These are phyloP conservation scores for Podospora fimiseda DNA, from an alignment of 495 filamentous ascomycete genomes.

Conservation along the genomic window DNA sequence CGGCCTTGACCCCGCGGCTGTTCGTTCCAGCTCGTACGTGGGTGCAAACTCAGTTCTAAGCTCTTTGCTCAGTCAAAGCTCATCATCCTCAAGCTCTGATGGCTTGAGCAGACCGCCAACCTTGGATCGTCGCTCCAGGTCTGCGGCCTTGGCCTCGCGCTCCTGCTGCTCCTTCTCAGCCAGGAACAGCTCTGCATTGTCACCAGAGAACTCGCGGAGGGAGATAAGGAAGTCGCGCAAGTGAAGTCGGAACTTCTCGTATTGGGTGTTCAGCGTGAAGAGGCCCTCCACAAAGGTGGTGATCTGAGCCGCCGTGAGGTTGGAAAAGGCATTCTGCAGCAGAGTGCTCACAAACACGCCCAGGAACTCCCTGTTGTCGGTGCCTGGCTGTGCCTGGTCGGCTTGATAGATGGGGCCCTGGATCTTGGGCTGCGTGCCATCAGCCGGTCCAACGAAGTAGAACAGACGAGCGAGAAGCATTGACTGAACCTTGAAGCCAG, in stretches of 20 bases:
- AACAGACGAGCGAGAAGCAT: constrained; percentile 93
- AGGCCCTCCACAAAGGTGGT: constrained; percentile 78
- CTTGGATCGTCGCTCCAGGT: constrained; percentile 82
- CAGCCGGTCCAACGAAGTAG: constrained; percentile 68
- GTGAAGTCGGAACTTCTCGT: constrained; percentile 6
- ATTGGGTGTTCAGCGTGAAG: constrained; percentile 14
- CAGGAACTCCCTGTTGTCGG: constrained; percentile 82
- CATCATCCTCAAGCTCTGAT: constrained; percentile 89
- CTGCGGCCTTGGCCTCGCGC: constrained; percentile 68
- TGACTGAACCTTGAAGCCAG: constrained; percentile 95
- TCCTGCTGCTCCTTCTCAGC: constrained; percentile 86
- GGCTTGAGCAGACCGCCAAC: constrained; percentile 90
- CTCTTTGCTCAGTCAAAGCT: constrained; percentile 77
- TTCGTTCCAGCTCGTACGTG: constrained; percentile 10
- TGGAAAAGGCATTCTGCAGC: constrained; percentile 87
- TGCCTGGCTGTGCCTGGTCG: constrained; percentile 71
- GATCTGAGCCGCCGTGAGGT: constrained; percentile 83
- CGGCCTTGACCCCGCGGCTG: constrained; percentile 3
- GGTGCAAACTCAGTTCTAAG: constrained; percentile 53
- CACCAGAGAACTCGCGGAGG: constrained; percentile 89
- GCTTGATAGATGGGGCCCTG: constrained; percentile 85
- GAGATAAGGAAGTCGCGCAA: constrained; percentile 88
- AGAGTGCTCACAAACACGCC: constrained; percentile 75
- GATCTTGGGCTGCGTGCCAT: constrained; percentile 67
- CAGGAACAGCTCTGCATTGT: constrained; percentile 89